Evolutionary conservation across 1,139 yeast species (phyloP).

Genomic region (Candida tunisiensis): DNA sequence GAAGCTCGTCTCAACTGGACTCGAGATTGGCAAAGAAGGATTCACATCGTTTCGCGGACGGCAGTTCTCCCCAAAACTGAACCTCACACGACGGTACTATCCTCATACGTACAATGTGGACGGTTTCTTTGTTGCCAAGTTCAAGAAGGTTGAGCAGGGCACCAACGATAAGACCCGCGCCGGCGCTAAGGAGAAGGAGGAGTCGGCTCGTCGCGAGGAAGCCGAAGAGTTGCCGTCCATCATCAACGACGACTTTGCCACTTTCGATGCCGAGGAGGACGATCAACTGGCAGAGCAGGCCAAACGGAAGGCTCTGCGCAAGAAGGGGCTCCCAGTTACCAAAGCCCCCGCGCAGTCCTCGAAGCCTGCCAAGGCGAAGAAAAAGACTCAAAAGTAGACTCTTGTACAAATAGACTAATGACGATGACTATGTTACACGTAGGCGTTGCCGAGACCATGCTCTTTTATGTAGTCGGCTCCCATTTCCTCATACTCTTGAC

Average conservation of each 20-base stretch:
- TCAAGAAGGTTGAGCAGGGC: conserved; percentile 79
- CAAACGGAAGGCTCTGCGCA: conserved; percentile 53
- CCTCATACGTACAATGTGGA: conserved; percentile 98
- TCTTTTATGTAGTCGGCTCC: conserved; percentile 86
- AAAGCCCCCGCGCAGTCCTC: too few species aligned
- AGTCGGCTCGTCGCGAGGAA: conserved; percentile 57
- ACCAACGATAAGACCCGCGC: conserved; percentile 52
- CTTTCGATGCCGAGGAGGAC: conserved; percentile 66
- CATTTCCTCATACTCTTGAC: conserved; percentile 66
- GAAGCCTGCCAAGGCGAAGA: too few species aligned
- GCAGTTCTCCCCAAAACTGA: conserved; percentile 61
- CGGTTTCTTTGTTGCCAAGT: conserved; percentile 95
- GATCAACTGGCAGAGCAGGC: conserved; percentile 57
- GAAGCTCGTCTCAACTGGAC: conserved; percentile 83
- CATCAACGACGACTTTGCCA: conserved; percentile 74
- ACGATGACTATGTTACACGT: neutral
- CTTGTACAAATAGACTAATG: neutral
- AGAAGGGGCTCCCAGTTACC: conserved; percentile 54
- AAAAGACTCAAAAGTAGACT: neutral
- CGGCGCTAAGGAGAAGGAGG: conserved; percentile 80
- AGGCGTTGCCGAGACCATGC: conserved; percentile 55
- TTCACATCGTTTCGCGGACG: conserved; percentile 89
- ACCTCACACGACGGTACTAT: conserved; percentile 83
- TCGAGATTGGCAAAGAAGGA: conserved; percentile 91
- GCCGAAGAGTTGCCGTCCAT: conserved; percentile 59